Evolutionary conservation across 225 moss, liverwort and hornwort genomes (phyloP).

Genomic region (Polytrichum commune): DNA sequence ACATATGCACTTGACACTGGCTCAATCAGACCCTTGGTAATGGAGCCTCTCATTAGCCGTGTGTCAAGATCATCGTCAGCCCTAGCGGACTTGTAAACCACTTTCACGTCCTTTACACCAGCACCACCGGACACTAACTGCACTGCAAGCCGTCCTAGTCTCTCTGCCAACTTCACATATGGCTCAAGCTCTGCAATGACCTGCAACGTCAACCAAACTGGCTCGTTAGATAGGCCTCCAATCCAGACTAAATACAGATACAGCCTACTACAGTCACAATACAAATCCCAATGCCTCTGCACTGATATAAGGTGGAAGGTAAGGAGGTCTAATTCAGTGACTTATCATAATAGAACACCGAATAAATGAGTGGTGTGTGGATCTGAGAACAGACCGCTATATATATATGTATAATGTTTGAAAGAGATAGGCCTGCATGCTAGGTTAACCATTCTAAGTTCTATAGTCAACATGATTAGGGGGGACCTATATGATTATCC

Average conservation of each 20-base stretch:
- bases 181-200: slow-evolving; percentile 78
- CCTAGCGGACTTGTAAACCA: slow-evolving; percentile 72
- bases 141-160: slow-evolving; percentile 72
- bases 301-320: too few relatives aligned
- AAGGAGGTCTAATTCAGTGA: too few relatives aligned
- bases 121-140: slow-evolving; percentile 71
- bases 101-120: slow-evolving; percentile 90
- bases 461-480: too few relatives aligned
- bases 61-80: slow-evolving; percentile 93
- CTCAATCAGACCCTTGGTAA: slow-evolving; percentile 91
- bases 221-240: background rate
- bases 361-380: too few relatives aligned
- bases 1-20: slow-evolving; percentile 97
- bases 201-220: slow-evolving; percentile 22
- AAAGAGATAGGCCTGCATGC: too few relatives aligned
- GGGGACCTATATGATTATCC: too few relatives aligned
- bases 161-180: slow-evolving; percentile 80
- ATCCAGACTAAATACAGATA: background rate
- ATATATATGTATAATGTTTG: too few relatives aligned
- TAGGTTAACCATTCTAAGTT: too few relatives aligned
- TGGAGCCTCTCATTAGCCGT: slow-evolving; percentile 86
- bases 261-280: background rate
- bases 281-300: background rate
- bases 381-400: too few relatives aligned
- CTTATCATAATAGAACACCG: too few relatives aligned